Conservation (phyloP, 306 rosid species). For the Trifolium dubium region DNA sequence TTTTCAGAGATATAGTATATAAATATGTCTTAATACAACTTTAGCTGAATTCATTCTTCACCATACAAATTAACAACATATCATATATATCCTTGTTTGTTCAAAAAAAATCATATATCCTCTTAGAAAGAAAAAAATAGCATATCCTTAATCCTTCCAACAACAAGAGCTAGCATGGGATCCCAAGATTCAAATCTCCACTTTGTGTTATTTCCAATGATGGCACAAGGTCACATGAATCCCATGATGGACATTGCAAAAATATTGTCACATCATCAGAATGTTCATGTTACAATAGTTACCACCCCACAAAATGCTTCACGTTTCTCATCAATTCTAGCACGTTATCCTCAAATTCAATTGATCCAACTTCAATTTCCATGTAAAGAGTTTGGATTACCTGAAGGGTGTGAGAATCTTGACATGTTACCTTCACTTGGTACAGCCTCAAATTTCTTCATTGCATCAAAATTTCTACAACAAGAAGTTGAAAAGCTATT, state of each 20-base stretch:
- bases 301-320: constrained; percentile 73
- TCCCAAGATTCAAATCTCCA: constrained; percentile 49
- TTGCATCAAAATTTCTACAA: constrained; percentile 38
- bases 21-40: background rate
- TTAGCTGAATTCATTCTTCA: background rate
- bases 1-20: background rate
- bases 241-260: constrained; percentile 85
- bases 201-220: constrained; percentile 66
- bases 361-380: constrained; percentile 63
- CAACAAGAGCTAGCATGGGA: constrained; percentile 39
- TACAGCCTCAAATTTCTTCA: constrained; percentile 22
- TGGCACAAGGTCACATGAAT: constrained; percentile 94
- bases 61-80: background rate
- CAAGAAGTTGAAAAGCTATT: constrained; percentile 46
- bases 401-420: constrained; percentile 70
- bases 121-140: background rate
- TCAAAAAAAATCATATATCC: too few relatives aligned
- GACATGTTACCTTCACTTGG: constrained; percentile 58
- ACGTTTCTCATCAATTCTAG: constrained; percentile 53
- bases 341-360: constrained; percentile 46
- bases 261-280: constrained; percentile 49
- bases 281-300: constrained; percentile 58
- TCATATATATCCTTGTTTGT: too few relatives aligned
- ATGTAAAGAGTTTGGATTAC: constrained; percentile 58
- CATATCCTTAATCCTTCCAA: constrained; percentile 8